These are phyloP conservation scores for Pseudogymnoascus sp. DNA, from an alignment of 2,329 filamentous ascomycete genomes.

Conservation along the genomic window DNA sequence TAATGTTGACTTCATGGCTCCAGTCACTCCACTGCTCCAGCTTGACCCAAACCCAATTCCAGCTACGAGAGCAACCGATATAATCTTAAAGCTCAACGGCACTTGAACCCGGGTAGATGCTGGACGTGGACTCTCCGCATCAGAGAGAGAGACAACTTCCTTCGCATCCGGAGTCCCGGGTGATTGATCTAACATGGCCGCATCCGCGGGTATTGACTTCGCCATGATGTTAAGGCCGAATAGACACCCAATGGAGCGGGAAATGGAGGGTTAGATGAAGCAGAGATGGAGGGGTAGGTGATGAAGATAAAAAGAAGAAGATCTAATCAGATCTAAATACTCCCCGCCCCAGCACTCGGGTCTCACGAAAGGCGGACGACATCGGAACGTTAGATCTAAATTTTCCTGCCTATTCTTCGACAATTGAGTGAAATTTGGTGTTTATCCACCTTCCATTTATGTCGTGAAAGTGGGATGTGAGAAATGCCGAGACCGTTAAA, in stretches of 20 bases:
- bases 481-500: not conserved
- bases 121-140: not conserved
- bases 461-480: not conserved
- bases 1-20: conserved; percentile 51
- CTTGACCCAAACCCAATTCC: conserved; percentile 50
- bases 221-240: not conserved
- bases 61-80: conserved; percentile 41
- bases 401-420: not conserved
- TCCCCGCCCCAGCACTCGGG: not conserved
- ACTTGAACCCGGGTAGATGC: conserved; percentile 10
- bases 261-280: not conserved
- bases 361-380: not conserved
- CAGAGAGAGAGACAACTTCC: not conserved
- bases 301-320: not conserved
- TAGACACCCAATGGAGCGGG: not conserved
- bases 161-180: not conserved
- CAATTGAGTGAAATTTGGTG: not conserved
- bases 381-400: not conserved
- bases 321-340: not conserved
- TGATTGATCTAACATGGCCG: not conserved
- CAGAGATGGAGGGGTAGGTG: not conserved
- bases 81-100: conserved; percentile 27
- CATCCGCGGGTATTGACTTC: not conserved
- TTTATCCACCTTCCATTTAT: not conserved
- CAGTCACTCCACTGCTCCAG: conserved; percentile 52